Evolutionary conservation across 306 rosid genomes (phyloP).

Genomic region (Quercus suber): DNA sequence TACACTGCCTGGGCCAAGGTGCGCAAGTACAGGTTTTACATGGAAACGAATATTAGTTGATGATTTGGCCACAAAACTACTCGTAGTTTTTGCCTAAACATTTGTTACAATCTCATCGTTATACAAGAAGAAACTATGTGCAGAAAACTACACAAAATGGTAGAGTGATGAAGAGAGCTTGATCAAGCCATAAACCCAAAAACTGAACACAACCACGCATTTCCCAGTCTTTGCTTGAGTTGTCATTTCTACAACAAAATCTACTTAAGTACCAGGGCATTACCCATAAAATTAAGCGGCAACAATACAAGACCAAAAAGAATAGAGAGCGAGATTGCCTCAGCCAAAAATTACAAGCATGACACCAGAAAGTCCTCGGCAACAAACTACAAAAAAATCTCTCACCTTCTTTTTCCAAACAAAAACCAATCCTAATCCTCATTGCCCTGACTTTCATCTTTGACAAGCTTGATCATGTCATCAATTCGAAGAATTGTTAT

Average conservation of each 20-base stretch:
- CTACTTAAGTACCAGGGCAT: not conserved
- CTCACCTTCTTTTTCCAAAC: not conserved
- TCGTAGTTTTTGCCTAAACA: not conserved
- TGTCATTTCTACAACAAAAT: not conserved
- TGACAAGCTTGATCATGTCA: constrained; percentile 94
- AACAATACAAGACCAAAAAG: not conserved
- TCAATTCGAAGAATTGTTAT: constrained; percentile 95
- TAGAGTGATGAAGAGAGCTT: not conserved
- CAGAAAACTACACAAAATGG: not conserved
- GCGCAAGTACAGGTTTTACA: no score
- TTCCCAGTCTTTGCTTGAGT: not conserved
- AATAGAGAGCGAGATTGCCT: not conserved
- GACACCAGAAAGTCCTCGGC: constrained; percentile 14
- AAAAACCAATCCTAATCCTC: constrained; percentile 30
- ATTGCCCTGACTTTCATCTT: constrained; percentile 78
- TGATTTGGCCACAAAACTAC: no score
- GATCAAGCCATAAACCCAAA: no score
- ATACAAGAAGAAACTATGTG: not conserved
- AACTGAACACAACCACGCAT: not conserved
- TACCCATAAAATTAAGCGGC: not conserved
- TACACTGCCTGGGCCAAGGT: no score
- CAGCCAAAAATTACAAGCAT: not conserved
- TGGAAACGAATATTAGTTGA: no score
- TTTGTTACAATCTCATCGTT: not conserved
- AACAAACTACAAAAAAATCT: constrained; percentile 12